A percentile compares a stretch with the other conserved stretches of the same genome.
Conservation (phyloP, 2,329 filamentous ascomycete genomes). For the Onygena corvina region DNA sequence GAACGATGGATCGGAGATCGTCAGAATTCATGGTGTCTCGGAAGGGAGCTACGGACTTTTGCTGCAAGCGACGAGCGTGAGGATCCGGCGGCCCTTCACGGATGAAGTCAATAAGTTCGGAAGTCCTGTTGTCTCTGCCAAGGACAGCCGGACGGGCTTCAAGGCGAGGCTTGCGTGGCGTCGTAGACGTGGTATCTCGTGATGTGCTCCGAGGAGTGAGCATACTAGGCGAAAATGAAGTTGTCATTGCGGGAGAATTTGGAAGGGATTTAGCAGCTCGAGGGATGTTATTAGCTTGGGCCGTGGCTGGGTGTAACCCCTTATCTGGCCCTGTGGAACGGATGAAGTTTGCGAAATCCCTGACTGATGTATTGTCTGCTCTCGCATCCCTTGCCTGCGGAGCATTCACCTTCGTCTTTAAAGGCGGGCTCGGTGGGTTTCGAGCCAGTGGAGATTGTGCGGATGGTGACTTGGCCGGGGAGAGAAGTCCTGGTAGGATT, state of each 20-base stretch:
- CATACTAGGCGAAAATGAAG: background rate
- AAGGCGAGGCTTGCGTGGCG: constrained; percentile 38
- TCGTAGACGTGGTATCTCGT: constrained; percentile 3
- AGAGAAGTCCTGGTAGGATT: background rate
- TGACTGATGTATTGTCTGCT: constrained; percentile 56
- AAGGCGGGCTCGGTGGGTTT: background rate
- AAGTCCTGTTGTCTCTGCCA: constrained; percentile 54
- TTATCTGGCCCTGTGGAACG: constrained; percentile 62
- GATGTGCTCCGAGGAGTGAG: background rate
- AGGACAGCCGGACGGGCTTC: constrained; percentile 61
- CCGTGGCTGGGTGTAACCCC: background rate
- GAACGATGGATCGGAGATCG: constrained; percentile 40
- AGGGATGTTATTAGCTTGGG: background rate
- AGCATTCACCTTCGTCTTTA: constrained; percentile 11
- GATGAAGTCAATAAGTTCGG: constrained; percentile 92
- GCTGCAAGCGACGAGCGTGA: constrained; percentile 58
- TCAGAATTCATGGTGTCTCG: constrained; percentile 77
- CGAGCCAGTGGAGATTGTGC: constrained; percentile 1
- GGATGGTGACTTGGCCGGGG: background rate
- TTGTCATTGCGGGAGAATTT: background rate
- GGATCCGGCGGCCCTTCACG: constrained; percentile 63
- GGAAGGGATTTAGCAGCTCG: constrained; percentile 1
- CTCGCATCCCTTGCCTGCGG: constrained; percentile 58
- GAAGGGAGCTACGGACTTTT: constrained; percentile 69
- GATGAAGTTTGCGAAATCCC: constrained; percentile 83